Percentiles rank a stretch among this genome's conserved stretches.
Conservation (phyloP, 2,329 filamentous ascomycete species). For the Xylariaceae sp. region DNA sequence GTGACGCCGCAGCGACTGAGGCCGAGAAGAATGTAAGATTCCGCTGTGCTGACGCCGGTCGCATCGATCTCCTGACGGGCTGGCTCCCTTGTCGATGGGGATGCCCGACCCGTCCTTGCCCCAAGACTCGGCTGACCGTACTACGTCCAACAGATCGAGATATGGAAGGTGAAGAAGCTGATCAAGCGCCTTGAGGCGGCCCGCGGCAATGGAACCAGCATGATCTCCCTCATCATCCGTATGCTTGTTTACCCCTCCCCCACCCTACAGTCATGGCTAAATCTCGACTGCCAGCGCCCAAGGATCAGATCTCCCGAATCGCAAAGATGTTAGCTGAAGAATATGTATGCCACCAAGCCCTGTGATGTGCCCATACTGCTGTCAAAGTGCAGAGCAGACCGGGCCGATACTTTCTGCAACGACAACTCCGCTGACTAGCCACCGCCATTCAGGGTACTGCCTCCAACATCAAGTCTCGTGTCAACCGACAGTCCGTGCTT, state of each 20-base stretch:
- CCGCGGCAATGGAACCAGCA: slow-evolving; percentile 96
- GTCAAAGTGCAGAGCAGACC: not conserved
- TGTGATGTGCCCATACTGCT: not conserved
- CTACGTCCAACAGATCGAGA: slow-evolving; percentile 54
- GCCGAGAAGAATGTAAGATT: slow-evolving; percentile 86
- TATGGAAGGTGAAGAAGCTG: slow-evolving; percentile 99
- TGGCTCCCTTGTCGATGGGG: slow-evolving; percentile 12
- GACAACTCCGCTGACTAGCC: slow-evolving; percentile 26
- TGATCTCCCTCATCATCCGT: slow-evolving; percentile 99
- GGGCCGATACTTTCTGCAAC: not conserved
- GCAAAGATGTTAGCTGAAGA: slow-evolving; percentile 99
- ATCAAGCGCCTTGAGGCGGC: slow-evolving; percentile 98
- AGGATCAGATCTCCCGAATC: slow-evolving; percentile 93
- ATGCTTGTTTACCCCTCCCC: slow-evolving; percentile 38
- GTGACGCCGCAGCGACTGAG: slow-evolving; percentile 79
- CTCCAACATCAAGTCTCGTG: slow-evolving; percentile 98
- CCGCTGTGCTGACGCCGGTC: not conserved
- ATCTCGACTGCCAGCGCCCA: slow-evolving; percentile 72
- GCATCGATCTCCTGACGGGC: not conserved
- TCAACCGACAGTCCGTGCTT: slow-evolving; percentile 95
- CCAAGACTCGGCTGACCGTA: slow-evolving; percentile 21
- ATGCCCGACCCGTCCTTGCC: slow-evolving; percentile 12
- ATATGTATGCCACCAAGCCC: slow-evolving; percentile 60
- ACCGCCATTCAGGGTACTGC: slow-evolving; percentile 68
- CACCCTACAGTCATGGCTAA: slow-evolving; percentile 22